Base-by-base conservation (phyloP, 805 yeast genomes). In the Monosporozyma yasuniensis region DNA sequence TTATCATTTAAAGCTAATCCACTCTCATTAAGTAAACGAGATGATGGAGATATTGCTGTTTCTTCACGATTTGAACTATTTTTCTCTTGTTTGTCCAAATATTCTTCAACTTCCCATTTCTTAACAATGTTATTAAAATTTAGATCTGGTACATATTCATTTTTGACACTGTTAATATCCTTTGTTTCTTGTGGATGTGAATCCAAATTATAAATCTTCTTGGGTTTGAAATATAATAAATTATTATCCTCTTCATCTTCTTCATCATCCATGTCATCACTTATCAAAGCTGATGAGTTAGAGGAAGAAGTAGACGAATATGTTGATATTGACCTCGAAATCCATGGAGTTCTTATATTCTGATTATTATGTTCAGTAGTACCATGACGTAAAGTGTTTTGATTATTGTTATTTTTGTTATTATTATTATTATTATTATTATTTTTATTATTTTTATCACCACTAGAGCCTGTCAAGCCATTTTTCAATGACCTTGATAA, bases 71-170 rank as follows among this genome's bases (percentile, higher is more conserved):
- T 32, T 3, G 16, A 14, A 12, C 14, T 16, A 32, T 32, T 5
- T 32, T 6, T 27, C 19, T 56, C 21, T 44, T 25, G 48, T 18
- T 38, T 48, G 21, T 34, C 50, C 44, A 50, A 34, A 14, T 32
- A 32, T n/a, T 32, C 35, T 32, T 32, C 35, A 7, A 14, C 2
- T 51, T 70, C 70, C 85, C 85, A 81, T 48, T 70, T 69, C 47
- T 69, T 63, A 1, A 79, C 64, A 23, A 76, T 73, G 39, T 72
- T 58, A n/a, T 63, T 69, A 53, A 81, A 82, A 56, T 81, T 81
- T 27, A 85, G 69, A 45, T 83, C 86, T 0, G 91, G 91, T 14
- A 86, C 75, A 58, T 84, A 85, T 59, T 86, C 93, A 61, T 84
- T 52, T 35, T 53, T 48, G 10, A 35, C 37, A 5, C n/a, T 9